phyloP scores from a whole-genome alignment of 106 monocot genomes.

The Dioscorea zingiberensis region DNA sequence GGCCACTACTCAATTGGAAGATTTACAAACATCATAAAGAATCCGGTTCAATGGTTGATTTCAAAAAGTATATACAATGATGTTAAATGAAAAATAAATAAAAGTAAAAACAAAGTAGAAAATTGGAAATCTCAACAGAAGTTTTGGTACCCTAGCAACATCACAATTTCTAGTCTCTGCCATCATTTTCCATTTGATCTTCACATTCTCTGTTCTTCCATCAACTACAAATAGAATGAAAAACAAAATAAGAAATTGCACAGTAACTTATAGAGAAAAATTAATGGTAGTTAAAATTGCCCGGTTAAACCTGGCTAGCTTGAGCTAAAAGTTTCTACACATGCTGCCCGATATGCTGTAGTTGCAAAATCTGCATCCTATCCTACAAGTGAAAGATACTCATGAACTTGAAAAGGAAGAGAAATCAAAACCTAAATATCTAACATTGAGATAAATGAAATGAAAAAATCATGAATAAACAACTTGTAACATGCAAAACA shows the following conservation, averaged over 20 bases:
- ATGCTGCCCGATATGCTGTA: slow-evolving; percentile 91
- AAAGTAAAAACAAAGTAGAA: not conserved
- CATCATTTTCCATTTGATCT: slow-evolving; percentile 34
- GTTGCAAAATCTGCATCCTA: slow-evolving; percentile 99
- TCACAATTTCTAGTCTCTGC: slow-evolving; percentile 29
- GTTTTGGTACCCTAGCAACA: slow-evolving; percentile 26
- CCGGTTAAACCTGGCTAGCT: slow-evolving; percentile 61
- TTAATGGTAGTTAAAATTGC: slow-evolving; percentile 1
- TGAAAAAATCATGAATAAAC: not conserved
- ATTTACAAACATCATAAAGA: no score
- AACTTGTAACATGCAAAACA: not conserved
- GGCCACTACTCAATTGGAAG: no score
- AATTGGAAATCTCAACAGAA: not conserved
- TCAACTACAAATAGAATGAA: slow-evolving; percentile 44
- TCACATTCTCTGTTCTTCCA: slow-evolving; percentile 85
- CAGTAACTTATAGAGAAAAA: not conserved
- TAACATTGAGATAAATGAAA: not conserved
- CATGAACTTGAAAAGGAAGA: no score
- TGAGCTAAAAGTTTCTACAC: slow-evolving; percentile 97
- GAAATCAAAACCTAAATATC: no score
- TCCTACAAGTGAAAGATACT: slow-evolving; percentile 26
- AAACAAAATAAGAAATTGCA: not conserved
- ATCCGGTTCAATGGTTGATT: no score
- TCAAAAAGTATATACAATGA: no score
- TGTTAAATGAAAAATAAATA: no score